Evolutionary conservation across 257 asterid genomes (phyloP).

Genomic region (Coffea eugenioides): DNA sequence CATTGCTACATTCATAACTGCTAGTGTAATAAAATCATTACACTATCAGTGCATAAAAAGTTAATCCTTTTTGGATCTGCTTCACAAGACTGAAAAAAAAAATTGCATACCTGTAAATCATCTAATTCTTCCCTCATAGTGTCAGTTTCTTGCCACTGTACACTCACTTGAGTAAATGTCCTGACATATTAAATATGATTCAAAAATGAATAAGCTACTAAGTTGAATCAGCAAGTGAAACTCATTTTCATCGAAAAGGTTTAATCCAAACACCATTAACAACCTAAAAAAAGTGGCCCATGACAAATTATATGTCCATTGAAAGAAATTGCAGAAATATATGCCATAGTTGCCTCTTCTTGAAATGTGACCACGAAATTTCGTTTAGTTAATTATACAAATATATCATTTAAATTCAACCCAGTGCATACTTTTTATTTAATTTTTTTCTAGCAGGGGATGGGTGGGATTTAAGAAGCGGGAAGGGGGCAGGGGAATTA

Average conservation of each 20-base stretch:
- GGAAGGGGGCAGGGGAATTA: too few species aligned
- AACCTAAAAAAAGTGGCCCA: not conserved
- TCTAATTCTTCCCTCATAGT: conserved; percentile 98
- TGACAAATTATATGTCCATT: not conserved
- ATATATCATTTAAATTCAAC: not conserved
- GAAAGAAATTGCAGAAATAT: not conserved
- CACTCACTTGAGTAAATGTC: conserved; percentile 98
- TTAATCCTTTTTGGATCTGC: not conserved
- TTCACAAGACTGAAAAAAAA: conserved; percentile 12
- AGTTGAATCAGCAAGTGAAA: not conserved
- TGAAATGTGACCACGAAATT: too few species aligned
- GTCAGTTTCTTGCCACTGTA: conserved; percentile 99
- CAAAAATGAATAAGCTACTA: conserved; percentile 9
- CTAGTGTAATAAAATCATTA: too few species aligned
- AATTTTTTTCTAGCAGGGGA: too few species aligned
- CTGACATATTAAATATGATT: conserved; percentile 42
- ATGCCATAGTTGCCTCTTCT: too few species aligned
- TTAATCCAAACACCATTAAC: not conserved
- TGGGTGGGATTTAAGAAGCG: too few species aligned
- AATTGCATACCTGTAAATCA: conserved; percentile 74
- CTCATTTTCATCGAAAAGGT: not conserved
- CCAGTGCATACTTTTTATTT: too few species aligned
- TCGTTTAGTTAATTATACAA: not conserved
- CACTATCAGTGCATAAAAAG: too few species aligned
- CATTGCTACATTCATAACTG: too few species aligned